Evolutionary conservation across 768 basidiomycete genomes (phyloP).

Genomic region (Tulasnella sp.): DNA sequence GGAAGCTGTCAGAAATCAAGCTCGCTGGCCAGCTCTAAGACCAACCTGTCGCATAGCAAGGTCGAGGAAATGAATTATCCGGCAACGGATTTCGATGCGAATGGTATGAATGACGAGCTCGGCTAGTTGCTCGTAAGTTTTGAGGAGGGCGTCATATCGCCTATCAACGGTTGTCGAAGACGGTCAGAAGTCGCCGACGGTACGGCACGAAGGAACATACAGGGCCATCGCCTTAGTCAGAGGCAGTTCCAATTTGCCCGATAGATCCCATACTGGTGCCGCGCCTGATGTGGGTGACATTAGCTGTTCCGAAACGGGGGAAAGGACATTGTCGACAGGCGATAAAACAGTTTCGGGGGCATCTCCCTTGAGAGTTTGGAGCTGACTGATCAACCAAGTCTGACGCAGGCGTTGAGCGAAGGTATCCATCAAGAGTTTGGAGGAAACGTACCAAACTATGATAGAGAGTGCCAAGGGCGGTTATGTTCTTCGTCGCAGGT

Average conservation of each 20-base stretch:
- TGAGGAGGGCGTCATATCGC: conserved; percentile 84
- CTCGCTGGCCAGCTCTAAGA: conserved; percentile 15
- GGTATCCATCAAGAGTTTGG: neutral
- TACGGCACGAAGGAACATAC: conserved; percentile 46
- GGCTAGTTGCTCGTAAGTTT: conserved; percentile 86
- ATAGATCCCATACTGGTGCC: conserved; percentile 42
- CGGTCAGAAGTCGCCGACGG: neutral
- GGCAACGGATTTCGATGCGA: conserved; percentile 81
- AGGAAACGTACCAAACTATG: conserved; percentile 69
- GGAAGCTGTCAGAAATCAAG: conserved; percentile 7
- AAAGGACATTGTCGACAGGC: conserved; percentile 33
- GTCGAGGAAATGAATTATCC: conserved; percentile 74
- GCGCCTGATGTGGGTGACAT: conserved; percentile 43
- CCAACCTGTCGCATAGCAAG: conserved; percentile 72
- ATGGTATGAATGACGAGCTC: conserved; percentile 83
- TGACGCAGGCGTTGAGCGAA: conserved; percentile 36
- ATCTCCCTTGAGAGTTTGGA: conserved; percentile 61
- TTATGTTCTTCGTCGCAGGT: conserved; percentile 63
- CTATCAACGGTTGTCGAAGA: conserved; percentile 41
- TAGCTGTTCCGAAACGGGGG: conserved; percentile 46
- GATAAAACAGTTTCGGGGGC: conserved; percentile 45
- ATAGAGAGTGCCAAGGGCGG: conserved; percentile 72
- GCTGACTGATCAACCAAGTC: conserved; percentile 80
- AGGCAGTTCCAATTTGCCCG: conserved; percentile 59
- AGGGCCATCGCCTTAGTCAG: conserved; percentile 84